phyloP scores from a whole-genome alignment of 306 rosid genomes.

The Canavalia gladiata region DNA sequence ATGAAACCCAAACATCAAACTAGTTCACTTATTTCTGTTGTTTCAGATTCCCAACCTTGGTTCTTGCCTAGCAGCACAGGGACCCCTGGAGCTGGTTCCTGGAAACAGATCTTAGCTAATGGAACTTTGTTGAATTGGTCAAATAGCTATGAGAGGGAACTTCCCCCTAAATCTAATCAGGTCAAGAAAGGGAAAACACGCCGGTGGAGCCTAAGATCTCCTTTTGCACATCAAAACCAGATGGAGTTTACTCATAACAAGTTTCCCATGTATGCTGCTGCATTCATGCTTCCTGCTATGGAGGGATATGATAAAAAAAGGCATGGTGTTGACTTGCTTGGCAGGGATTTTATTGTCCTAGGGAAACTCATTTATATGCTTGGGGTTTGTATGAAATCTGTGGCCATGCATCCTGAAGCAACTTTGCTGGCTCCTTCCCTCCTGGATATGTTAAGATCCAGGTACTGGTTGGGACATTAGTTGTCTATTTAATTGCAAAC shows the following conservation, averaged over 20 bases:
- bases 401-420: slow-evolving; percentile 97
- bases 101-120: slow-evolving; percentile 80
- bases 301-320: slow-evolving; percentile 92
- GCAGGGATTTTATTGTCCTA: slow-evolving; percentile 87
- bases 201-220: slow-evolving; percentile 75
- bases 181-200: slow-evolving; percentile 85
- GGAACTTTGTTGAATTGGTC: slow-evolving; percentile 86
- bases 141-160: slow-evolving; percentile 86
- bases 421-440: slow-evolving; percentile 79
- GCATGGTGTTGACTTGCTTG: slow-evolving; percentile 92
- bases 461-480: slow-evolving; percentile 60
- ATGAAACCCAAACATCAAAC: slow-evolving; percentile 65
- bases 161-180: slow-evolving; percentile 70
- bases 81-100: slow-evolving; percentile 80
- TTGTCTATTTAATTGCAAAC: slow-evolving; percentile 38
- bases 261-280: slow-evolving; percentile 94
- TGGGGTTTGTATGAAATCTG: slow-evolving; percentile 93
- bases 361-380: slow-evolving; percentile 94
- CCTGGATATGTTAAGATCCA: slow-evolving; percentile 84
- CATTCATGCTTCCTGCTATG: slow-evolving; percentile 99
- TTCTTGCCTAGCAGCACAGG: slow-evolving; percentile 85
- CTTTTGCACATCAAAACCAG: slow-evolving; percentile 53
- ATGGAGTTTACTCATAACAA: slow-evolving; percentile 82
- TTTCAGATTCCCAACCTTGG: slow-evolving; percentile 86
- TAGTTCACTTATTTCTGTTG: slow-evolving; percentile 73